These are phyloP conservation scores for Penicillium concentricum DNA, from an alignment of 2,329 filamentous ascomycete species.

Conservation along the genomic window DNA sequence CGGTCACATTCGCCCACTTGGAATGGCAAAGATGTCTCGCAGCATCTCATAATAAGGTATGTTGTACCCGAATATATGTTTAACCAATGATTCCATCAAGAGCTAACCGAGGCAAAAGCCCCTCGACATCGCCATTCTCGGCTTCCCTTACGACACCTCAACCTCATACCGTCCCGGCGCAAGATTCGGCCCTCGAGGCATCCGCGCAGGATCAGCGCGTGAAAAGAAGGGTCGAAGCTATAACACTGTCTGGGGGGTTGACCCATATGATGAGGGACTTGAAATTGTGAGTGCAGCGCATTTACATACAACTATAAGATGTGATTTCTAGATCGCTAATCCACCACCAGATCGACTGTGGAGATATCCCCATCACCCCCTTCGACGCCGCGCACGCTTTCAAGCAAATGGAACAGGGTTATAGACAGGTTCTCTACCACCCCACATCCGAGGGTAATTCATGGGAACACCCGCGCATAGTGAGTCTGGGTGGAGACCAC, in stretches of 20 bases:
- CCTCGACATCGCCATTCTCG: constrained; percentile 33
- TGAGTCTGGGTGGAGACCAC: constrained; percentile 28
- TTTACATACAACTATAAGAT: background rate
- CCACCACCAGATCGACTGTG: constrained; percentile 23
- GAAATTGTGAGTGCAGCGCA: constrained; percentile 12
- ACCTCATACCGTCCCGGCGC: constrained; percentile 34
- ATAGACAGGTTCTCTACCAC: constrained; percentile 19
- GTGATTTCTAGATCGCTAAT: background rate
- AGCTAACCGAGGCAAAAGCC: constrained; percentile 3
- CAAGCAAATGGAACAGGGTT: constrained; percentile 28
- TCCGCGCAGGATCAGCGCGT: constrained; percentile 30
- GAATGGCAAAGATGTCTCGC: constrained; percentile 30
- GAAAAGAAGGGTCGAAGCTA: constrained; percentile 32
- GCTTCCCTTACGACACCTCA: constrained; percentile 36
- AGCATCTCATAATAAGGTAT: constrained; percentile 14
- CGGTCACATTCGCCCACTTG: constrained; percentile 31
- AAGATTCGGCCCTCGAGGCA: constrained; percentile 33
- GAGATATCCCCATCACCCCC: constrained; percentile 29
- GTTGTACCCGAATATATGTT: too few relatives aligned
- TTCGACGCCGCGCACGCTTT: constrained; percentile 27
- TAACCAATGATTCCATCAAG: background rate
- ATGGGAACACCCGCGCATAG: constrained; percentile 18
- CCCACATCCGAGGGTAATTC: constrained; percentile 4
- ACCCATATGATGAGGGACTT: constrained; percentile 25
- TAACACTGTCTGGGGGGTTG: constrained; percentile 28